phyloP scores from a whole-genome alignment of 257 asterid genomes.

The Solanum bukasovii region DNA sequence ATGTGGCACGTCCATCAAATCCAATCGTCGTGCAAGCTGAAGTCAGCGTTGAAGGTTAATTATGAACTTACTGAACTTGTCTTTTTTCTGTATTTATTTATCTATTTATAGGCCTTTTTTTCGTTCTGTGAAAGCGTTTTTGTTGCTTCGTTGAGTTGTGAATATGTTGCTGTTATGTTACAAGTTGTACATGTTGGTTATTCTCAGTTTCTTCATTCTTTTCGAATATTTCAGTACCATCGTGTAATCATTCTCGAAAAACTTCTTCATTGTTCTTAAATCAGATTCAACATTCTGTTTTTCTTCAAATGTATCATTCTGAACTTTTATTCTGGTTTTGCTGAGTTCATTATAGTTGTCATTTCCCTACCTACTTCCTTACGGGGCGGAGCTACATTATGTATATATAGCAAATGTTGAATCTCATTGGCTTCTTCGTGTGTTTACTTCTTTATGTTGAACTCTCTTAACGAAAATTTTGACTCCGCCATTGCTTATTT shows the following conservation, averaged over 20 bases:
- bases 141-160: neutral
- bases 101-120: neutral
- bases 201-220: neutral
- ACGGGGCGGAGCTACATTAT: neutral
- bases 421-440: neutral
- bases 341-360: neutral
- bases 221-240: neutral
- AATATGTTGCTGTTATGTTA: neutral
- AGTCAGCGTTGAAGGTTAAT: constrained; percentile 37
- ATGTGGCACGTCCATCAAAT: constrained; percentile 4
- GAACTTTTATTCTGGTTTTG: neutral
- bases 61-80: neutral
- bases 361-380: neutral
- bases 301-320: neutral
- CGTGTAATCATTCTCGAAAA: neutral
- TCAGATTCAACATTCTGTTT: neutral
- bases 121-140: neutral
- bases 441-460: neutral
- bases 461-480: neutral
- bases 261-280: neutral
- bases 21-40: constrained; percentile 18
- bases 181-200: neutral
- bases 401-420: neutral
- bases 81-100: constrained; percentile 5
- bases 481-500: neutral